A percentile compares a stretch with the other conserved stretches of the same genome.
Evolutionary conservation across 2,329 filamentous ascomycete species (phyloP).

Genomic region (Claviceps humidiphila): DNA sequence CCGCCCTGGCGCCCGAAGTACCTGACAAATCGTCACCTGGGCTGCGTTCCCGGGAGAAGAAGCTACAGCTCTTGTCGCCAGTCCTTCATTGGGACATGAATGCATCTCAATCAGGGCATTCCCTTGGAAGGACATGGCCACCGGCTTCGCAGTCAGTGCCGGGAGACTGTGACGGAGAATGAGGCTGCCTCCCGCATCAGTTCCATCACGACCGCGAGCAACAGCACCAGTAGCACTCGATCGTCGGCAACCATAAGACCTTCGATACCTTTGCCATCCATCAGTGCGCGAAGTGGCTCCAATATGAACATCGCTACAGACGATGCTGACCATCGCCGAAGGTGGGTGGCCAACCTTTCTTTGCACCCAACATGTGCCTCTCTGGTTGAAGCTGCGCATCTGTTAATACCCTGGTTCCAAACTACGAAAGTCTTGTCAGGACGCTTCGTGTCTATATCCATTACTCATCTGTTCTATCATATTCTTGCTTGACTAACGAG

Average conservation of each 20-base stretch:
- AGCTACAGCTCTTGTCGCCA: neutral
- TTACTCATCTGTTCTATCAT: neutral
- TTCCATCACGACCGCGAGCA: constrained; percentile 25
- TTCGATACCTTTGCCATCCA: constrained; percentile 20
- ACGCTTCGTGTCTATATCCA: neutral
- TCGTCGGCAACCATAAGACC: constrained; percentile 53
- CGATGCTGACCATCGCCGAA: constrained; percentile 27
- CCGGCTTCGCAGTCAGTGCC: constrained; percentile 18
- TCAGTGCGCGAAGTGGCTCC: constrained; percentile 10
- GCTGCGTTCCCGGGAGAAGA: neutral
- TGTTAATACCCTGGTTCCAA: neutral
- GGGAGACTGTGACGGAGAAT: constrained; percentile 53
- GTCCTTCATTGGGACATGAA: constrained; percentile 20
- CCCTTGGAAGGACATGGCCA: constrained; percentile 18
- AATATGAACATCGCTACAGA: constrained; percentile 24
- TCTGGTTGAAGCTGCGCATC: neutral
- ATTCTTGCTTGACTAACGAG: constrained; percentile 1
- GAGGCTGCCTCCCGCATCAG: constrained; percentile 48
- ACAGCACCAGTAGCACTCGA: constrained; percentile 51
- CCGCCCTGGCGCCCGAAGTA: neutral
- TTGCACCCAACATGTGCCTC: neutral
- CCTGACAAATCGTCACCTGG: neutral
- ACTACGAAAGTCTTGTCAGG: neutral
- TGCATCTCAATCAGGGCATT: constrained; percentile 10
- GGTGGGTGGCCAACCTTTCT: constrained; percentile 17